Evolutionary conservation across 495 filamentous ascomycete species (phyloP), one percentile per base, ranked within the genome.

Genomic region (Podospora pseudocomata): DNA sequence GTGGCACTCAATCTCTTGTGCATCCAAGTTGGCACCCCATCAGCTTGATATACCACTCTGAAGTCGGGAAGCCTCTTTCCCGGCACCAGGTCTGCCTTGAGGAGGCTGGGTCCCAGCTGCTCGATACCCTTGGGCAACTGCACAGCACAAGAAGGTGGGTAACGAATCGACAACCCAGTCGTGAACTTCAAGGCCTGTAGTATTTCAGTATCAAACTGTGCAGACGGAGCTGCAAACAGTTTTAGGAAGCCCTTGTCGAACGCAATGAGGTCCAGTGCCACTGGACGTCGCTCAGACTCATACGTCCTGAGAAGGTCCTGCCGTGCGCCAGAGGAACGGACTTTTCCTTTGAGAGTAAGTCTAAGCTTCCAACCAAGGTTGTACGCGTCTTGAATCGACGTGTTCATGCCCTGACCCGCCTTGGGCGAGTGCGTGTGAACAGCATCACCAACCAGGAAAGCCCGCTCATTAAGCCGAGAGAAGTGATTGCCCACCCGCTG

Each of bases 391-490:
- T 88, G 86, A 78, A 90, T 86, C 15, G 78, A 81, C 1, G 89
- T 86, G 71, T 93, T 92, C 90, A 92, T 92, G 18, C 90, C 90
- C 75, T 91, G 89, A 0, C 89, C 90, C 2, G 88, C 89, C 78
- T 91, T 91, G 5, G 90, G 90, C 0, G 86, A 88, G 67, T 90
- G 87, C 0, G 85, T 88, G 68, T 89, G 88, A 0, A 87, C 81
- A 4, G 87, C 86, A 74, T 90, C 84, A 23, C 84, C 84, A 16
- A 87, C 88, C 57, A 92, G 81, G 68, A 92, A 91, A 5, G 91
- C 83, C 0, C 89, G 81, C 57, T 91, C 80, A 30, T 85, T 75
- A 18, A 53, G 57, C 9, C 82, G 76, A 7, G 83, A 86, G 69
- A 92, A 93, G 4, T 83, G 77, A 20, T 87, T 83, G 13, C 87